Evolutionary conservation across 768 basidiomycete species (phyloP), one percentile per base, ranked within the genome.

Genomic region (Rhizopogon sp.): DNA sequence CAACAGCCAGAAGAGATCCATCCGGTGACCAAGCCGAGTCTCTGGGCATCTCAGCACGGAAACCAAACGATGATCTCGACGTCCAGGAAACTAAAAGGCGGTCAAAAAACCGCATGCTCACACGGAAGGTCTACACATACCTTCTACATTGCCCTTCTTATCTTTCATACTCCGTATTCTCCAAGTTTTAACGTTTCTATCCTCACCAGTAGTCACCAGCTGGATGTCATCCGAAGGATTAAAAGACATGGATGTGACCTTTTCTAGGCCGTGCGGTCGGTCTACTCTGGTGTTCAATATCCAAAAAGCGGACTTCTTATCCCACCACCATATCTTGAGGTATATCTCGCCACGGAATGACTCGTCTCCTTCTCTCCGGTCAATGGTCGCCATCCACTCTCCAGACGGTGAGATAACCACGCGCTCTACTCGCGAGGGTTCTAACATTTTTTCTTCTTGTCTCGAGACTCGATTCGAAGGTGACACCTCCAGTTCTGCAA

Each of bases 291-390:
- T 95, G 68, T 93, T 94, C 63, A 98, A 78, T 64, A 73, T 74
- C 86, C 86, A 91, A 45, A 71, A 77, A 46, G 76, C 74, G 54
- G 76, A 72, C 58, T 79, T 83, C 42, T 72, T 74, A 64, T 87
- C 82, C 91, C 93, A 96, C 54, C 73, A 74, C 96, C 97, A 99
- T 35, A 98, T 71, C 73, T 98, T 98, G 53, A 99, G 78, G 66
- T 87, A 87, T 31, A 86, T 76, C 70, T 87, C 93, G 28, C 74
- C 74, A 58, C 77, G 83, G 70, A 84, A 84, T 11, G 74, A 76
- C 22, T 81, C 82, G 42, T 88, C 85, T 5, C 80, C 85, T 53
- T 83, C 78, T 53, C 94, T 80, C 31, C 73, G 70, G 70, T 99
- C 96, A 25, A 92, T 70, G 1, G 96, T 95, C 5, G 93, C 93